phyloP scores from a whole-genome alignment of 1,139 yeast genomes.

The Sugiyamaella castrensis region DNA sequence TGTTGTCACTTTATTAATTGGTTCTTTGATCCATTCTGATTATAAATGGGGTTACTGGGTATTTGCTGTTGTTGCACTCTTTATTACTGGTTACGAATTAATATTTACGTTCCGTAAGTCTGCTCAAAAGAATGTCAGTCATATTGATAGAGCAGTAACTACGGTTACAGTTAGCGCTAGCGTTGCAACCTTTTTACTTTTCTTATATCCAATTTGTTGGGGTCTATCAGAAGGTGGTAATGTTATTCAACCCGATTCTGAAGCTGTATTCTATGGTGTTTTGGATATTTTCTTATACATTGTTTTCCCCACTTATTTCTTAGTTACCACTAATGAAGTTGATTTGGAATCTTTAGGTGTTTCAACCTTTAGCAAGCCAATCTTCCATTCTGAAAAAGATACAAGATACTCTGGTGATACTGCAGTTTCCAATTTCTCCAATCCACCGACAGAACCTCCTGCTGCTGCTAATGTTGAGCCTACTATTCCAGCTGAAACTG shows the following conservation, averaged over 20 bases:
- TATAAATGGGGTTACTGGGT: constrained; percentile 68
- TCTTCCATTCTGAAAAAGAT: constrained; percentile 27
- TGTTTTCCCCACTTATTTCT: constrained; percentile 40
- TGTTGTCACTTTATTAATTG: constrained; percentile 55
- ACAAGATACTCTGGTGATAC: constrained; percentile 24
- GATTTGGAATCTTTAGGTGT: constrained; percentile 27
- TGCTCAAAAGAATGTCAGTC: constrained; percentile 18
- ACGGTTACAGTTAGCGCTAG: constrained; percentile 23
- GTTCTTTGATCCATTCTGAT: constrained; percentile 51
- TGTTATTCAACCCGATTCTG: constrained; percentile 62
- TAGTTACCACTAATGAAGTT: constrained; percentile 21
- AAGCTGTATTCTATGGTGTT: constrained; percentile 62
- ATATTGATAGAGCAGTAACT: constrained; percentile 12
- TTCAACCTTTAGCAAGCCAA: constrained; percentile 19
- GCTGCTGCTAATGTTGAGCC: constrained; percentile 17
- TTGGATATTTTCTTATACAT: constrained; percentile 46
- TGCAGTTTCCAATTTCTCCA: constrained; percentile 15
- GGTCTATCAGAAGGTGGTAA: constrained; percentile 69
- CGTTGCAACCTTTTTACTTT: constrained; percentile 42
- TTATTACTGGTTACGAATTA: constrained; percentile 28
- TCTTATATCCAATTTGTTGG: constrained; percentile 58
- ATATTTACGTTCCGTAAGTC: constrained; percentile 23
- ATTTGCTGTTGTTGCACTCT: constrained; percentile 36
- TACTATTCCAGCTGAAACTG: constrained; percentile 16
- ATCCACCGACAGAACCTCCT: constrained; percentile 11